These are phyloP conservation scores for Fomitiporia mediterranea DNA, from an alignment of 1,284 basidiomycete genomes.

Conservation along the genomic window DNA sequence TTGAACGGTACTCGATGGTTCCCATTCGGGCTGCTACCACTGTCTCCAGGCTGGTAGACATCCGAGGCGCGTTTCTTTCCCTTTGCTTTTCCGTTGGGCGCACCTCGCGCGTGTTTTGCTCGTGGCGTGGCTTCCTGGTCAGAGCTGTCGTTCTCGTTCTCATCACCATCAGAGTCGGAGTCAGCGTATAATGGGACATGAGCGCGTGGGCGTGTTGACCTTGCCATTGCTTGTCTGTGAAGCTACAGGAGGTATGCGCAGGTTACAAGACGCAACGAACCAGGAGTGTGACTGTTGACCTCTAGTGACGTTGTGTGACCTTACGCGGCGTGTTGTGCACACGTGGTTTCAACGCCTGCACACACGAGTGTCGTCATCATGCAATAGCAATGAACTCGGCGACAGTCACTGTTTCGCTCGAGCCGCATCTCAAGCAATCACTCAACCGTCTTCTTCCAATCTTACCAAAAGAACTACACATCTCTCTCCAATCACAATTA, in stretches of 20 bases:
- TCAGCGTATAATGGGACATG: constrained; percentile 20
- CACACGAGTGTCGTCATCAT: neutral
- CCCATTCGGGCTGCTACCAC: constrained; percentile 16
- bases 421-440: constrained; percentile 51
- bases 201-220: constrained; percentile 12
- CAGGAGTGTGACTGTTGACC: constrained; percentile 6
- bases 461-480: constrained; percentile 42
- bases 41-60: constrained; percentile 13
- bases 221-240: constrained; percentile 11
- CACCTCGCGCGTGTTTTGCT: neutral
- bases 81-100: constrained; percentile 9
- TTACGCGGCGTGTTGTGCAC: neutral
- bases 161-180: constrained; percentile 21
- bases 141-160: constrained; percentile 9
- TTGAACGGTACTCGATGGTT: constrained; percentile 20
- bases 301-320: constrained; percentile 13
- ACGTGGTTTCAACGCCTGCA: neutral
- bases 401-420: constrained; percentile 58
- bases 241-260: neutral
- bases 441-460: constrained; percentile 42
- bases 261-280: neutral
- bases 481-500: constrained; percentile 35
- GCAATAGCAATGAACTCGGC: neutral
- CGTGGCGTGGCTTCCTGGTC: constrained; percentile 18
- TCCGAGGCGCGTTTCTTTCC: constrained; percentile 26